phyloP scores from a whole-genome alignment of 768 basidiomycete genomes.

The Tephrocybe sp. region DNA sequence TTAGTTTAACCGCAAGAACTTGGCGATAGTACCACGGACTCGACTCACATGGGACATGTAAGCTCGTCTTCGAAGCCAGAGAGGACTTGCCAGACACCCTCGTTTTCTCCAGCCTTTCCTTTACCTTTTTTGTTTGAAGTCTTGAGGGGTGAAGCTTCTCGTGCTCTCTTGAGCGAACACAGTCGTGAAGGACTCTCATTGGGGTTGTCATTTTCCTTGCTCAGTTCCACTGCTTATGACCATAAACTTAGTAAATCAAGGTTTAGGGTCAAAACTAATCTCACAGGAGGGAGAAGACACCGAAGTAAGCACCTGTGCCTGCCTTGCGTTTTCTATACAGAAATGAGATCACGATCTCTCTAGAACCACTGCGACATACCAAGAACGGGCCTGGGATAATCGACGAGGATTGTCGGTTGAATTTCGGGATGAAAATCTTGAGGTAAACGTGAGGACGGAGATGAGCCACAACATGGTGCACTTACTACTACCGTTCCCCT shows the following conservation, averaged over 20 bases:
- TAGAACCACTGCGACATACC: constrained; percentile 8
- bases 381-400: background rate
- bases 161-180: constrained; percentile 14
- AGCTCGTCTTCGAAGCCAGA: constrained; percentile 62
- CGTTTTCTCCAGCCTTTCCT: constrained; percentile 28
- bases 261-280: too few relatives aligned
- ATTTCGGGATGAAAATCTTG: constrained; percentile 8
- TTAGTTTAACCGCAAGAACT: constrained; percentile 2
- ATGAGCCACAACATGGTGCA: background rate
- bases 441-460: constrained; percentile 15
- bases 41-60: constrained; percentile 69
- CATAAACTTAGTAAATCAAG: too few relatives aligned
- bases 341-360: constrained; percentile 1
- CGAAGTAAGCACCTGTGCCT: background rate
- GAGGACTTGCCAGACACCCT: constrained; percentile 30
- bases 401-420: constrained; percentile 1
- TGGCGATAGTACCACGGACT: background rate
- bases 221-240: background rate
- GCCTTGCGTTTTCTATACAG: constrained; percentile 8
- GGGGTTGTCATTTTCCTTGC: background rate
- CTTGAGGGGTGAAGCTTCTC: constrained; percentile 7
- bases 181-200: background rate
- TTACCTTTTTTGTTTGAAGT: constrained; percentile 45
- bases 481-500: constrained; percentile 3
- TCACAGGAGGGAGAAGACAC: background rate